Conservation (phyloP, 441 rosid species). For the Mallotus repandus region DNA sequence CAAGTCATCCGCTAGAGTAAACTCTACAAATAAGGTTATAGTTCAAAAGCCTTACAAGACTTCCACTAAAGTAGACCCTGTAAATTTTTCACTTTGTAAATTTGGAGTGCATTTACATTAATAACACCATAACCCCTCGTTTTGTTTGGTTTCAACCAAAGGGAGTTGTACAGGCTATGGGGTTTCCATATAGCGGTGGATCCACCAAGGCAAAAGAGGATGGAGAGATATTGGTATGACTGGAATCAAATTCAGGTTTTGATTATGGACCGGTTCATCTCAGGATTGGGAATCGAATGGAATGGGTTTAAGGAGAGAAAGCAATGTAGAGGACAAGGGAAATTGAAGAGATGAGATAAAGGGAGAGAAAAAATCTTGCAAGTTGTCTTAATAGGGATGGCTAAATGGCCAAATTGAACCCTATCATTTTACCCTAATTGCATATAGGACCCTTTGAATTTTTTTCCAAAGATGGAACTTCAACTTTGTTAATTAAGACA, state of each 20-base stretch:
- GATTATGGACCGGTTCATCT: not conserved
- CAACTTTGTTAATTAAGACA: too few species aligned
- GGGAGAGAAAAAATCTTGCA: constrained; percentile 39
- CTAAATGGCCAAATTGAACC: too few species aligned
- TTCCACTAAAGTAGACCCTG: too few species aligned
- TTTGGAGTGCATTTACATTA: too few species aligned
- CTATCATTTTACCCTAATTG: too few species aligned
- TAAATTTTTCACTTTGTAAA: constrained; percentile 1
- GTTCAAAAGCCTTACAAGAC: too few species aligned
- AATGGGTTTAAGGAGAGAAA: constrained; percentile 29
- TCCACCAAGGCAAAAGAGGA: constrained; percentile 64
- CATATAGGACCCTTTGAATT: too few species aligned
- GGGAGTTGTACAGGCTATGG: constrained; percentile 49
- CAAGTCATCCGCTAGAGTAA: too few species aligned
- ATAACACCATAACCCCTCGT: constrained; percentile 40
- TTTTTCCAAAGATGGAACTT: too few species aligned
- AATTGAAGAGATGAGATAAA: constrained; percentile 52
- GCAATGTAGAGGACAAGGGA: constrained; percentile 48
- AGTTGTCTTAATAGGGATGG: constrained; percentile 33
- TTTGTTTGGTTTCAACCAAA: constrained; percentile 54
- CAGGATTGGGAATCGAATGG: constrained; percentile 29
- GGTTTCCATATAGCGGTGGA: constrained; percentile 56
- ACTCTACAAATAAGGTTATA: too few species aligned
- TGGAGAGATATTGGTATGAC: constrained; percentile 59
- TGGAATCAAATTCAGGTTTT: constrained; percentile 18